Percentiles rank a stretch among this genome's conserved stretches.
These are phyloP conservation scores for Citrus sinensis DNA, from an alignment of 345 rosid genomes.

Conservation along the genomic window DVS_A1.0 CM039162.1:28936501-28937000, in stretches of 20 bases:
- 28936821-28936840: slow-evolving; percentile 37
- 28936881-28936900: slow-evolving; percentile 35
- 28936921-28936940: slow-evolving; percentile 52
- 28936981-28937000: slow-evolving; percentile 38
- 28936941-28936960: slow-evolving; percentile 20
- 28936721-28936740: neutral
- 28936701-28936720: slow-evolving; percentile 24
- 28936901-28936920: slow-evolving; percentile 53
- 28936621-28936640: too few relatives aligned
- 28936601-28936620: too few relatives aligned
- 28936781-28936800: slow-evolving; percentile 12
- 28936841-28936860: slow-evolving; percentile 46
- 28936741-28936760: neutral
- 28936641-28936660: neutral
- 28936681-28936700: slow-evolving; percentile 6
- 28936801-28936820: slow-evolving; percentile 35
- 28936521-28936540: too few relatives aligned
- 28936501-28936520: too few relatives aligned
- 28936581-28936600: too few relatives aligned
- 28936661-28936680: neutral
- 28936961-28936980: slow-evolving; percentile 33
- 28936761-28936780: neutral
- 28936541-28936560: too few relatives aligned
- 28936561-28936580: too few relatives aligned
- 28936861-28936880: slow-evolving; percentile 48